Percentiles rank a stretch among this genome's conserved stretches.
phyloP scores from a whole-genome alignment of 2,329 filamentous ascomycete species.

The Coniochaeta hoffmannii region DNA sequence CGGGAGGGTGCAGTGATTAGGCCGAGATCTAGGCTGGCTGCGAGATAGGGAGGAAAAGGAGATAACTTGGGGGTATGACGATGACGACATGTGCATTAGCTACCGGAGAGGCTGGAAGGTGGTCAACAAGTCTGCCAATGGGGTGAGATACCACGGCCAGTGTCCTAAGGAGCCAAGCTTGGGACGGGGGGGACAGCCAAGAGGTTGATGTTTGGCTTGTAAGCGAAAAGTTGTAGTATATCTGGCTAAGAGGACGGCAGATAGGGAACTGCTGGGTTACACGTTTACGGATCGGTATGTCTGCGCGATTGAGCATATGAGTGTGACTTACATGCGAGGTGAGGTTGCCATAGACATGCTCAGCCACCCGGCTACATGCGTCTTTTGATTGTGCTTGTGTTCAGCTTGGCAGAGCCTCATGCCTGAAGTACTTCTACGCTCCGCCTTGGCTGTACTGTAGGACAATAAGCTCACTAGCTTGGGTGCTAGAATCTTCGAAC shows the following conservation, averaged over 20 bases:
- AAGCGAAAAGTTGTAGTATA: background rate
- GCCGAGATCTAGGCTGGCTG: background rate
- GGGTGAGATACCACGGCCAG: background rate
- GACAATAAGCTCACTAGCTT: background rate
- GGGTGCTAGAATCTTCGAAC: background rate
- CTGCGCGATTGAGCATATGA: background rate
- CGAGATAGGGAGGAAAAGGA: background rate
- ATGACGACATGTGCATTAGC: background rate
- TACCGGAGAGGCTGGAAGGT: background rate
- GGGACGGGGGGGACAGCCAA: background rate
- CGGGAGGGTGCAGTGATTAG: conserved; percentile 31
- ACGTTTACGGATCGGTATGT: background rate
- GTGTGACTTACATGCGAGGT: background rate
- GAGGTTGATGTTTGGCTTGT: background rate
- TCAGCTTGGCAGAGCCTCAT: conserved; percentile 1
- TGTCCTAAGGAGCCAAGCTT: background rate
- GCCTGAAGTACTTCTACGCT: background rate
- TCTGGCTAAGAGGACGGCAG: background rate
- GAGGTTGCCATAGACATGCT: background rate
- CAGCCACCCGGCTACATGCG: background rate
- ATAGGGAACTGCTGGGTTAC: background rate
- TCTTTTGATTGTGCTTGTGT: background rate
- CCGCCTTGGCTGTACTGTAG: conserved; percentile 1
- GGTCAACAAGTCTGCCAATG: background rate
- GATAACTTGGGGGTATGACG: background rate